Conservation (phyloP, 1,284 basidiomycete genomes). For the Sporisorium exsertum region DNA sequence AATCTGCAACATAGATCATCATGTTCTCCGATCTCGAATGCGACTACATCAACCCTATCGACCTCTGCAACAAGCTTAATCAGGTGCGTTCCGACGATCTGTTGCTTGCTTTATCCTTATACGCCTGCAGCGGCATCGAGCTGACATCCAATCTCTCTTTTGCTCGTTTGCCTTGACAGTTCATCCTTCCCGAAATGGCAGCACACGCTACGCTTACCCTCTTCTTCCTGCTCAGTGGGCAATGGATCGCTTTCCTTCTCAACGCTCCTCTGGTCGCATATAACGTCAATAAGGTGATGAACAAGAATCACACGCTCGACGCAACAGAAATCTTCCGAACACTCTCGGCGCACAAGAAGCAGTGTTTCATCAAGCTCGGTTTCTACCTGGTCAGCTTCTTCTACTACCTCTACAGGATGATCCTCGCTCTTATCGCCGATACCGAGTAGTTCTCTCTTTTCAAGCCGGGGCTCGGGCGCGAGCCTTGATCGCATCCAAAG, state of each 20-base stretch:
- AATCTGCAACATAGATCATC: constrained; percentile 81
- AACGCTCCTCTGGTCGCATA: constrained; percentile 90
- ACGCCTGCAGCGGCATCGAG: neutral
- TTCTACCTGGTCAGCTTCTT: constrained; percentile 69
- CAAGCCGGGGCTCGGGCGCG: too few species aligned
- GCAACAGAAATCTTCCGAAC: constrained; percentile 99
- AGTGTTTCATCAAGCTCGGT: constrained; percentile 74
- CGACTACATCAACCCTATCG: constrained; percentile 99
- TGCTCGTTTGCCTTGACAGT: constrained; percentile 73
- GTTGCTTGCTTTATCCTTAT: neutral
- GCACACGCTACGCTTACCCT: constrained; percentile 85
- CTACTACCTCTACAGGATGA: constrained; percentile 68
- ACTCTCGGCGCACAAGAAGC: constrained; percentile 92
- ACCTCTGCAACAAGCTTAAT: constrained; percentile 99
- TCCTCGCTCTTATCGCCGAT: constrained; percentile 56
- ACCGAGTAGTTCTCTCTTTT: constrained; percentile 28
- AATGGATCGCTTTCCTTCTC: constrained; percentile 93
- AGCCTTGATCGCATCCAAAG: too few species aligned
- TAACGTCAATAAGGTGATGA: constrained; percentile 96
- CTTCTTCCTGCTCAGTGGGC: constrained; percentile 78
- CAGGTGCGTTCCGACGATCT: constrained; percentile 75
- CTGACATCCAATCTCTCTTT: neutral
- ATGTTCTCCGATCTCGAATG: constrained; percentile 79
- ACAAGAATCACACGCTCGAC: constrained; percentile 97
- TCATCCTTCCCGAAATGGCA: constrained; percentile 95